Evolutionary conservation across 2,329 filamentous ascomycete genomes (phyloP).

Genomic region (Pyrenochaeta sp.): DNA sequence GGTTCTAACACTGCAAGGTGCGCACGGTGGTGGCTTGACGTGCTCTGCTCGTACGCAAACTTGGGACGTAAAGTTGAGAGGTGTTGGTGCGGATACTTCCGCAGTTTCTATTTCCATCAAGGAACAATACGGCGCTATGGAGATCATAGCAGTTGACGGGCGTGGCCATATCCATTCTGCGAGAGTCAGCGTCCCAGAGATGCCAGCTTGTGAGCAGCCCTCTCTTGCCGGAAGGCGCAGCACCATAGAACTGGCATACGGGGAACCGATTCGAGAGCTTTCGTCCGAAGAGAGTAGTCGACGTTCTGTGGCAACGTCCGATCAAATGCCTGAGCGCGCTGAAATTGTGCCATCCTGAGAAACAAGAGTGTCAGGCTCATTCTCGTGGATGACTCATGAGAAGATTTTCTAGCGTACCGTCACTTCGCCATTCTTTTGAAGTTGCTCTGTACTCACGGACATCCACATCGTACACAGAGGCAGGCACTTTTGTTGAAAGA

Average conservation of each 20-base stretch:
- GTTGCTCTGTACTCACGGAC: too few relatives aligned
- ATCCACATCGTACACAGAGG: too few relatives aligned
- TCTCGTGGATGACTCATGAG: background rate
- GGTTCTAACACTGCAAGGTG: constrained; percentile 19
- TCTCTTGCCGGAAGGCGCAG: background rate
- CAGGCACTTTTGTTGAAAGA: too few relatives aligned
- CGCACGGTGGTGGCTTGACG: constrained; percentile 21
- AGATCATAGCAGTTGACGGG: constrained; percentile 29
- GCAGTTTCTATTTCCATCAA: constrained; percentile 24
- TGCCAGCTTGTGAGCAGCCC: constrained; percentile 8
- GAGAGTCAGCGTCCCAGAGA: constrained; percentile 20
- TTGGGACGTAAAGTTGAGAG: constrained; percentile 16
- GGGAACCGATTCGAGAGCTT: background rate
- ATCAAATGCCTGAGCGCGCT: background rate
- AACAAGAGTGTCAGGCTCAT: background rate
- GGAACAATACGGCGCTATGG: constrained; percentile 20
- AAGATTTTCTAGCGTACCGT: too few relatives aligned
- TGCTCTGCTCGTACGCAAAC: constrained; percentile 9
- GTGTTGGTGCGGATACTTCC: constrained; percentile 6
- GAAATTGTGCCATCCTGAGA: background rate
- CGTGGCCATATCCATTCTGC: constrained; percentile 20
- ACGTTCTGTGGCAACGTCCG: background rate
- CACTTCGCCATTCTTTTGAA: too few relatives aligned
- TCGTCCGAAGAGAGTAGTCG: constrained; percentile 9
- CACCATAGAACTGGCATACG: constrained; percentile 5